phyloP scores from a whole-genome alignment of 2,329 filamentous ascomycete genomes.

The Calonectria hawksworthii region DNA sequence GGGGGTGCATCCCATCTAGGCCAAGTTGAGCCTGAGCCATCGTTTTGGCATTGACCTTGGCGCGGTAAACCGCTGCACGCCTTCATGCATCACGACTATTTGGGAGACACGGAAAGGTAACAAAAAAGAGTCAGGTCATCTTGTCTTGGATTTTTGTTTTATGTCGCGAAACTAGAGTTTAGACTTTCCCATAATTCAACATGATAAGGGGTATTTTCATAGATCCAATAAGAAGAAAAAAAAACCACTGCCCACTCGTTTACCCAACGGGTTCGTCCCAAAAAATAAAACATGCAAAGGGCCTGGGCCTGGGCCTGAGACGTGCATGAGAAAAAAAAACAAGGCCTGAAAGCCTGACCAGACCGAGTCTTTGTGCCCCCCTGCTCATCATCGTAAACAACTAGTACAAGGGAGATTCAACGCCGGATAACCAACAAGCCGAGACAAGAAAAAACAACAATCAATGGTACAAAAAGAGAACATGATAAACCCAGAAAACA shows the following conservation, averaged over 20 bases:
- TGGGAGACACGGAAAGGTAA: slow-evolving; percentile 16
- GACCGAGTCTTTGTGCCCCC: slow-evolving; percentile 13
- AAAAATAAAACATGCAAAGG: neutral
- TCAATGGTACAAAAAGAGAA: slow-evolving; percentile 12
- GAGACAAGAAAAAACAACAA: slow-evolving; percentile 19
- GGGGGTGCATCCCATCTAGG: slow-evolving; percentile 7
- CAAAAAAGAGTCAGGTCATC: slow-evolving; percentile 25
- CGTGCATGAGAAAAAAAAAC: slow-evolving; percentile 11
- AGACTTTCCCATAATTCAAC: slow-evolving; percentile 34
- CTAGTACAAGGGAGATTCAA: slow-evolving; percentile 33
- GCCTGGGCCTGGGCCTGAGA: slow-evolving; percentile 4
- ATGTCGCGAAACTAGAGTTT: slow-evolving; percentile 35
- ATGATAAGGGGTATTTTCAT: slow-evolving; percentile 41
- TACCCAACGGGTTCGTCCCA: slow-evolving; percentile 21
- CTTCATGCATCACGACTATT: slow-evolving; percentile 13
- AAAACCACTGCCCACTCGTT: slow-evolving; percentile 29
- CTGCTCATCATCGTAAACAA: slow-evolving; percentile 13
- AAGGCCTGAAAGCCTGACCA: slow-evolving; percentile 16
- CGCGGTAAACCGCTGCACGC: neutral
- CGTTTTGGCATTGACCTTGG: slow-evolving; percentile 10
- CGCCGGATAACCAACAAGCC: slow-evolving; percentile 39
- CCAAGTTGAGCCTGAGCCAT: slow-evolving; percentile 9
- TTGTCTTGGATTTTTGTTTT: neutral
- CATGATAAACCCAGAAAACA: slow-evolving; percentile 25
- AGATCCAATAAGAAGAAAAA: slow-evolving; percentile 29